A percentile compares a stretch with the other conserved stretches of the same genome.
Evolutionary conservation across 371 early-diverging fungal genomes (phyloP).

Genomic region (Dinochytrium kinnereticum): DNA sequence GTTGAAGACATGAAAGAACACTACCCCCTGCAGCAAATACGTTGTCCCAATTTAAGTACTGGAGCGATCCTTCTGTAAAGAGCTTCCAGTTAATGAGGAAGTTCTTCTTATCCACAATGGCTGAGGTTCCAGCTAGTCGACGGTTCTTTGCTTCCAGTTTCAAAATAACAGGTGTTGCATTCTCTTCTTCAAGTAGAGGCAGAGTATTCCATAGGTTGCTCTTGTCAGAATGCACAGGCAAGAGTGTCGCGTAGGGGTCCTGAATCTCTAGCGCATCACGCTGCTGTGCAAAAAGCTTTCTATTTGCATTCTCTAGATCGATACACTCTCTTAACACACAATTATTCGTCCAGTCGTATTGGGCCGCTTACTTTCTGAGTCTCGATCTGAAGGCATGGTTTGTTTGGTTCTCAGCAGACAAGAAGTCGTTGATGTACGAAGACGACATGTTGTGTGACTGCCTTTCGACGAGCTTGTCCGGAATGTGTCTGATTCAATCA

Average conservation of each 20-base stretch:
- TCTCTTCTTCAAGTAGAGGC: background rate
- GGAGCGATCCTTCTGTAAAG: background rate
- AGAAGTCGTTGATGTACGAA: background rate
- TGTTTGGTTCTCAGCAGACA: background rate
- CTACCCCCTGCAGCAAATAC: conserved; percentile 46
- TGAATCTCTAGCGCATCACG: conserved; percentile 1
- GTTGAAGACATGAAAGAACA: conserved; percentile 37
- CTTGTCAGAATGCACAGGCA: background rate
- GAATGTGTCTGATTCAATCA: too few species aligned
- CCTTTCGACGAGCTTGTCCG: too few species aligned
- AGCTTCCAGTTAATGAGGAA: conserved; percentile 1
- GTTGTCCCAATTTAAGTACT: conserved; percentile 38
- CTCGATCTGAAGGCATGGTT: background rate
- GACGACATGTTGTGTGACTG: background rate
- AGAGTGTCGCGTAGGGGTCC: background rate
- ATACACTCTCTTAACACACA: background rate
- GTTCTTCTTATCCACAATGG: background rate
- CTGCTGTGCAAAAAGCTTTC: conserved; percentile 1
- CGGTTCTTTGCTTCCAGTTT: background rate
- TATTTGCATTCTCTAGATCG: background rate
- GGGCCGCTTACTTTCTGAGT: background rate
- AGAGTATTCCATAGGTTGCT: background rate
- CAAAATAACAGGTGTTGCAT: background rate
- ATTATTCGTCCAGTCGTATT: background rate
- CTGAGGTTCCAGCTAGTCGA: background rate